Percentiles rank a stretch among this genome's conserved stretches.
Conservation (phyloP, 345 rosid species). For the Salix suchowensis region DNA sequence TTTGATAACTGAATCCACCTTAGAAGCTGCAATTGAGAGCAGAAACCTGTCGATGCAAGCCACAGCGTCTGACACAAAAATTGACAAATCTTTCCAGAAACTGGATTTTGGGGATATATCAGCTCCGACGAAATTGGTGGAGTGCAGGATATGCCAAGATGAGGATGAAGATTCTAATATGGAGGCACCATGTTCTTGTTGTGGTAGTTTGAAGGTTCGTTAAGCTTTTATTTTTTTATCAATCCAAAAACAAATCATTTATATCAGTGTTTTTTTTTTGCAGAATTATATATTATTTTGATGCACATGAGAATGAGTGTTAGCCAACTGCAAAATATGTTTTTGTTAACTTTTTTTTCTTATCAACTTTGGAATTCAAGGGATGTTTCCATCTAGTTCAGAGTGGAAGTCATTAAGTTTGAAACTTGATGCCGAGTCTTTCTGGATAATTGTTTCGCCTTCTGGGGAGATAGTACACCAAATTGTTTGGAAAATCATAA, state of each 20-base stretch:
- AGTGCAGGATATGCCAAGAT: slow-evolving; percentile 93
- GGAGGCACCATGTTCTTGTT: slow-evolving; percentile 91
- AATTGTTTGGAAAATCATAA: background rate
- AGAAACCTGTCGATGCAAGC: slow-evolving; percentile 48
- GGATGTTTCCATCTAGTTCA: background rate
- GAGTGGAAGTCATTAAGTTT: background rate
- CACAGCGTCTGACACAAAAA: slow-evolving; percentile 29
- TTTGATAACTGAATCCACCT: slow-evolving; percentile 73
- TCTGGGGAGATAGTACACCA: background rate
- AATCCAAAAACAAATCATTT: background rate
- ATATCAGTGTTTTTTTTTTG: background rate
- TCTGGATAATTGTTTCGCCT: background rate
- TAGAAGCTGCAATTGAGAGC: slow-evolving; percentile 79
- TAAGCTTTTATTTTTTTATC: background rate
- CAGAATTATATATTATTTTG: background rate
- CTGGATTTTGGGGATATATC: slow-evolving; percentile 43
- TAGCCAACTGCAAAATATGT: background rate
- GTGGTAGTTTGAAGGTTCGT: slow-evolving; percentile 85
- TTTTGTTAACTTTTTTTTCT: background rate
- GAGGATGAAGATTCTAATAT: slow-evolving; percentile 75
- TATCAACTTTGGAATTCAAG: background rate
- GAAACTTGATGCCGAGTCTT: background rate
- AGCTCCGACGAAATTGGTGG: slow-evolving; percentile 48
- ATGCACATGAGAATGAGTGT: background rate
- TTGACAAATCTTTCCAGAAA: slow-evolving; percentile 21